Evolutionary conservation across 192 early-diverging fungal species (phyloP), one percentile per base, ranked within the genome.

Genomic region (Chytriomyces hyalinus): DNA sequence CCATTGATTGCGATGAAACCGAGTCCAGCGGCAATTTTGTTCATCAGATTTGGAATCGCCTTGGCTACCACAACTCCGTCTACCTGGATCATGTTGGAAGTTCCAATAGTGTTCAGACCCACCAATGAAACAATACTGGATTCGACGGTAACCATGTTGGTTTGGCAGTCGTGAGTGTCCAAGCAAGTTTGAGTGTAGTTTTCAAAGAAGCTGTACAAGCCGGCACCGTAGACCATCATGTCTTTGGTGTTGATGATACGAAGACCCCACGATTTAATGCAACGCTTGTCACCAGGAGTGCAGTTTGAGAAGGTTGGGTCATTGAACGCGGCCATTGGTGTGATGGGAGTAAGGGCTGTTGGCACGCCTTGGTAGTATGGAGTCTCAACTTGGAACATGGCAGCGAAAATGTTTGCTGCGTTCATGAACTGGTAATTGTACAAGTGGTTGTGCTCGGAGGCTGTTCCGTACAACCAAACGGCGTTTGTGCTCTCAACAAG

Each of bases 191-290:
- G 83, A 57, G 63, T 45, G 67, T 84, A 84, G 70, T 83, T 78
- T 20, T 84, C 28, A 65, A 84, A 84, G 17, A 85, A 84, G 57
- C 63, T 83, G 71, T 84, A 84, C 11, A 85, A 78, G 50, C 83
- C 83, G 20, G 83, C 81, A 62, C 83, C 83, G 69, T 84, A 85
- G 4, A 84, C 59, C 7, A 51, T 71, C 10, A 84, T 43, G 65
- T 81, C 61, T 17, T 22, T 44, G 3, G 80, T 78, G 24, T 85
- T 72, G 7, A 79, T 24, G 28, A 81, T 50, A n/a, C 84, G 84
- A 36, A 36, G 36, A 36, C 36, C 36, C 36, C 36, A 36, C 36
- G 36, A 2, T 36, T 36, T 36, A 36, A 59, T 84, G 65, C 48
- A 71, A 74, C 83, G 60, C 17, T 26, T 22, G 22, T 57, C 13